phyloP scores from a whole-genome alignment of 1,284 basidiomycete species.

The Agaricales sp. region DNA sequence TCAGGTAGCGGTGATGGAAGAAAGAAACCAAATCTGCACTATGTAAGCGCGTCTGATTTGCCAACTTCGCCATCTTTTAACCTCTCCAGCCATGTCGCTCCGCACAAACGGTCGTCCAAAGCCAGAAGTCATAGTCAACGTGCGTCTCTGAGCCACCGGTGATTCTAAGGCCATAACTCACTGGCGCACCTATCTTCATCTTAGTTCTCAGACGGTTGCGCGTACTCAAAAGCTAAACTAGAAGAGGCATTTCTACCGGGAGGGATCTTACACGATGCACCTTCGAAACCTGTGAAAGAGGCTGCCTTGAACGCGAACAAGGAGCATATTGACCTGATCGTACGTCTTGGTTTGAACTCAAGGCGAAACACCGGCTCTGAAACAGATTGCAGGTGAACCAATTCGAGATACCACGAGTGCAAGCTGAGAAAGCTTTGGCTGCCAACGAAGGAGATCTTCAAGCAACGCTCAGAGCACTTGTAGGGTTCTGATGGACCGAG shows the following conservation, averaged over 20 bases:
- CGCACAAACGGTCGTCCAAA: slow-evolving; percentile 47
- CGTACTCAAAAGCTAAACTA: slow-evolving; percentile 57
- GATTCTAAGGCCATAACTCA: slow-evolving; percentile 2
- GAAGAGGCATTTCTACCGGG: slow-evolving; percentile 49
- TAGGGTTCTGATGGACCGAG: slow-evolving; percentile 9
- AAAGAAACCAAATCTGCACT: too few species aligned
- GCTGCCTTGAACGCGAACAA: slow-evolving; percentile 30
- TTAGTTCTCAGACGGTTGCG: slow-evolving; percentile 58
- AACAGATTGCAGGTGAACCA: slow-evolving; percentile 38
- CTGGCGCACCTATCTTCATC: neutral
- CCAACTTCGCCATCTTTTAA: neutral
- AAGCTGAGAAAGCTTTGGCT: slow-evolving; percentile 46
- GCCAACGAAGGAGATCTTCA: slow-evolving; percentile 36
- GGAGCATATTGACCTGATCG: slow-evolving; percentile 57
- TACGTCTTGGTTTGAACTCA: slow-evolving; percentile 20
- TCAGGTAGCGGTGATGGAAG: too few species aligned
- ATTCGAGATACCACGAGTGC: slow-evolving; percentile 47
- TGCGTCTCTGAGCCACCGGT: slow-evolving; percentile 21
- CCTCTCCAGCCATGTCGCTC: slow-evolving; percentile 15
- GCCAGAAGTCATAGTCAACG: slow-evolving; percentile 59
- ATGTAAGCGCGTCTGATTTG: too few species aligned
- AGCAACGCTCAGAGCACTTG: slow-evolving; percentile 32
- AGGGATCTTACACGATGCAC: slow-evolving; percentile 44
- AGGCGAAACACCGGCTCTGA: neutral
- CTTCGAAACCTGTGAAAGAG: slow-evolving; percentile 30